phyloP scores from a whole-genome alignment of 495 filamentous ascomycete species.

The Hypoxylon subgilvum region DNA sequence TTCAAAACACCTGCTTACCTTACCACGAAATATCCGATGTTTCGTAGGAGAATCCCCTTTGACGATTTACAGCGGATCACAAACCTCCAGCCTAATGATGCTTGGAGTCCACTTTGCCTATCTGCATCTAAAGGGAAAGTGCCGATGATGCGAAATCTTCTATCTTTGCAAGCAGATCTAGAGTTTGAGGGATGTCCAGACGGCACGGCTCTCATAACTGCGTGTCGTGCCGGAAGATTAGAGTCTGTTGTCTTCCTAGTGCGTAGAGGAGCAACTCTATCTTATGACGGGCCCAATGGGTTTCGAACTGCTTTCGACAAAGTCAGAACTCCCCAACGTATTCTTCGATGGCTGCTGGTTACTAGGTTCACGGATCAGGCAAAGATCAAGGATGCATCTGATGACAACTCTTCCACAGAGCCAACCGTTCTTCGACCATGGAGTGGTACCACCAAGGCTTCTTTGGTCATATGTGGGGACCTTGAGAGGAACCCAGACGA shows the following conservation, averaged over 20 bases:
- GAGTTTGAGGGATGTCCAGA: conserved; percentile 10
- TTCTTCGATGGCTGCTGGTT: conserved; percentile 6
- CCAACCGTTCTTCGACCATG: not conserved
- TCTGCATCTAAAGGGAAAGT: not conserved
- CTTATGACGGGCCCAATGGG: not conserved
- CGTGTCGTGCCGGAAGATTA: conserved; percentile 4
- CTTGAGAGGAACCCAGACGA: conserved; percentile 9
- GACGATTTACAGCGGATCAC: not conserved
- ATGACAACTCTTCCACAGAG: not conserved
- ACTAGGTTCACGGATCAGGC: conserved; percentile 9
- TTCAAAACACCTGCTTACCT: not conserved
- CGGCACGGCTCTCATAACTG: conserved; percentile 10
- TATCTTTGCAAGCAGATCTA: not conserved
- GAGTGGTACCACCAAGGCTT: conserved; percentile 8
- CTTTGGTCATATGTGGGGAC: conserved; percentile 1
- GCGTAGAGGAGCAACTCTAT: conserved; percentile 7
- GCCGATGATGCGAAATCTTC: not conserved
- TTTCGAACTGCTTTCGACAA: conserved; percentile 5
- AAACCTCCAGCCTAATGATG: not conserved
- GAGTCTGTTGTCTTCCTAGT: conserved; percentile 5
- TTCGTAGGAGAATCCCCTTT: not conserved
- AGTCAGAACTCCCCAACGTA: conserved; percentile 3
- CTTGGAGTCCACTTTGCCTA: conserved; percentile 3
- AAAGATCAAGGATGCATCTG: conserved; percentile 1
- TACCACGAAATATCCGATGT: not conserved